These are phyloP conservation scores for Stagonosporopsis vannaccii DNA, from an alignment of 2,329 filamentous ascomycete species.

Conservation along the genomic window DNA sequence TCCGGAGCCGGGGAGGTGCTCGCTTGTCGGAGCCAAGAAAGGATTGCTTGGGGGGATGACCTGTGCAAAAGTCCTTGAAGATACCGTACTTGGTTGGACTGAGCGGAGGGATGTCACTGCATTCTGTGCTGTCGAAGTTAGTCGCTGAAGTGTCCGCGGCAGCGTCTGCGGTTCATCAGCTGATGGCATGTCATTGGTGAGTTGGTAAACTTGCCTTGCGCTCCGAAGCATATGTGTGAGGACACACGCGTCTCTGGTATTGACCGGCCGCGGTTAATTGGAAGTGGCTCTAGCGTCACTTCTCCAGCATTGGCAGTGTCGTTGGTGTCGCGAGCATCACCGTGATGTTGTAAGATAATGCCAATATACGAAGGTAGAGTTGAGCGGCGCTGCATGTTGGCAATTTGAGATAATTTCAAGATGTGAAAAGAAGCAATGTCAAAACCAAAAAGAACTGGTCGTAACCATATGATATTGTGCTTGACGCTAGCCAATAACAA, in stretches of 20 bases:
- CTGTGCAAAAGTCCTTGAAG: slow-evolving; percentile 9
- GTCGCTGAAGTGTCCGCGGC: background rate
- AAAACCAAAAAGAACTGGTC: background rate
- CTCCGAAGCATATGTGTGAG: background rate
- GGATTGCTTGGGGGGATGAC: slow-evolving; percentile 9
- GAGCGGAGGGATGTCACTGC: background rate
- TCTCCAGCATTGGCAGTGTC: background rate
- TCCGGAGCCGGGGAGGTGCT: slow-evolving; percentile 1
- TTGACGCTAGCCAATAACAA: slow-evolving; percentile 14
- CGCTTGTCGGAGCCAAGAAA: background rate
- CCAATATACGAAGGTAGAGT: slow-evolving; percentile 1
- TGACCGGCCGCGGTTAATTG: background rate
- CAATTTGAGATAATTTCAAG: background rate
- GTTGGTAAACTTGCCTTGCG: background rate
- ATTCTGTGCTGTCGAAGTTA: background rate
- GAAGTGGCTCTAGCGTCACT: background rate
- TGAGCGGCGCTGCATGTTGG: slow-evolving; percentile 2
- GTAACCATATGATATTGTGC: background rate
- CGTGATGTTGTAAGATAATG: background rate
- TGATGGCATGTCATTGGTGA: background rate
- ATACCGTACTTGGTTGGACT: background rate
- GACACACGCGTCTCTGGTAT: background rate
- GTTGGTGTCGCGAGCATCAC: background rate
- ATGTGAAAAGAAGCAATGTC: background rate
- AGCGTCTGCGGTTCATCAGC: slow-evolving; percentile 2